Percentiles rank a stretch among this genome's conserved stretches.
These are phyloP conservation scores for Amauroascus verrucosus DNA, from an alignment of 2,329 filamentous ascomycete species.

Conservation along the genomic window DNA sequence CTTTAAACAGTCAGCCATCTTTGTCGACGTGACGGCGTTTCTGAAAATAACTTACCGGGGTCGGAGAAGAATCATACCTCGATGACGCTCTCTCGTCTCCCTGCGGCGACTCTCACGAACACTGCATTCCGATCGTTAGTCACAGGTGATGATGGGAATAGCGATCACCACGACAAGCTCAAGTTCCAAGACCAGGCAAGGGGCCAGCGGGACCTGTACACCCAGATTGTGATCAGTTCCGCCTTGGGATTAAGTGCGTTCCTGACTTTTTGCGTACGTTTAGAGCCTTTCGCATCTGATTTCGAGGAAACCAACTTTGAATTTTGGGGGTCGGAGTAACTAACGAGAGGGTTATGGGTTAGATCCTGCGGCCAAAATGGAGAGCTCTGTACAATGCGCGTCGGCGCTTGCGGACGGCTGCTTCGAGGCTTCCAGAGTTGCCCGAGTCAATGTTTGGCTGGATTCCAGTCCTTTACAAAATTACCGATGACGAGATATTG, in stretches of 20 bases:
- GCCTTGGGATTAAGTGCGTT: slow-evolving; percentile 36
- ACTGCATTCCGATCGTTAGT: slow-evolving; percentile 6
- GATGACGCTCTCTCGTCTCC: slow-evolving; percentile 12
- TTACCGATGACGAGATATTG: slow-evolving; percentile 82
- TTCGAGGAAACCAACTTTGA: not conserved
- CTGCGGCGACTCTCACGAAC: slow-evolving; percentile 18
- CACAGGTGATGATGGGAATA: slow-evolving; percentile 1
- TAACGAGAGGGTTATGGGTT: slow-evolving; percentile 7
- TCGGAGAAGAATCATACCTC: not conserved
- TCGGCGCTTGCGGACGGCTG: slow-evolving; percentile 61
- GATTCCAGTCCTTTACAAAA: slow-evolving; percentile 74
- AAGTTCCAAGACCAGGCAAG: slow-evolving; percentile 26
- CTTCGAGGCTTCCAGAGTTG: slow-evolving; percentile 60
- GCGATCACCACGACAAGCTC: slow-evolving; percentile 17
- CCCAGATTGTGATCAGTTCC: slow-evolving; percentile 37
- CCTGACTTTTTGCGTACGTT: slow-evolving; percentile 38
- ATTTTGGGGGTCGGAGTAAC: not conserved
- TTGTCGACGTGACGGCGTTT: not conserved
- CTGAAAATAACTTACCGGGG: not conserved
- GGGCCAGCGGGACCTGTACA: slow-evolving; percentile 33
- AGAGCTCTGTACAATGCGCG: slow-evolving; percentile 79
- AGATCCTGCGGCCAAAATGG: slow-evolving; percentile 87
- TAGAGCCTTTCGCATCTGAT: not conserved
- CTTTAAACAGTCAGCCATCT: not conserved
- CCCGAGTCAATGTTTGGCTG: slow-evolving; percentile 83